Conservation (phyloP, 192 early-diverging fungal species). For the Coemansia furcata region DNA sequence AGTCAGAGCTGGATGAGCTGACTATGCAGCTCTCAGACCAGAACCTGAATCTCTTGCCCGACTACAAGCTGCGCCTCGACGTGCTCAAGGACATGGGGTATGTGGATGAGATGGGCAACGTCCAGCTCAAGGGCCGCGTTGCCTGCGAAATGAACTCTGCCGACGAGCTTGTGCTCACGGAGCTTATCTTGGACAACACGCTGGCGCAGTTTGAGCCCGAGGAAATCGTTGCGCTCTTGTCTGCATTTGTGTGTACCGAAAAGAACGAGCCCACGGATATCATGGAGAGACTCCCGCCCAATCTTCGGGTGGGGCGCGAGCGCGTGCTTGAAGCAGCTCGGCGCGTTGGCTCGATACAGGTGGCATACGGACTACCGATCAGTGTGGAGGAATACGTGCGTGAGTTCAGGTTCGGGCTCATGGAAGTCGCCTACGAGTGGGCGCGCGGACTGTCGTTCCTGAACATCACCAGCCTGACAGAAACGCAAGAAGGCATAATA, state of each 20-base stretch:
- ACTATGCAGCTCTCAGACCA: constrained; percentile 81
- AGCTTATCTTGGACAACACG: constrained; percentile 92
- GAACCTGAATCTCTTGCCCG: constrained; percentile 89
- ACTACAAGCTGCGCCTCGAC: constrained; percentile 84
- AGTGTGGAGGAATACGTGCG: constrained; percentile 47
- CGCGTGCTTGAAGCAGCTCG: constrained; percentile 67
- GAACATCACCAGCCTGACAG: constrained; percentile 87
- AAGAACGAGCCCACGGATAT: constrained; percentile 57
- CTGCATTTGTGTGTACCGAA: constrained; percentile 95
- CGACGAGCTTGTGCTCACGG: constrained; percentile 91
- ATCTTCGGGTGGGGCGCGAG: constrained; percentile 51
- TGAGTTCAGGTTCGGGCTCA: constrained; percentile 80
- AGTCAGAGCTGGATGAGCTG: constrained; percentile 71
- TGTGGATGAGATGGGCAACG: constrained; percentile 79
- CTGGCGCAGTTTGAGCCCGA: constrained; percentile 84
- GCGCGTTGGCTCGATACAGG: constrained; percentile 72
- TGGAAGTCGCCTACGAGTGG: constrained; percentile 98
- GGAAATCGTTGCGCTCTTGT: constrained; percentile 91
- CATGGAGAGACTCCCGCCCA: constrained; percentile 31
- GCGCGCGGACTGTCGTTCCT: constrained; percentile 89
- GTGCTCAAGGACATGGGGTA: constrained; percentile 81
- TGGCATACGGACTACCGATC: constrained; percentile 62
- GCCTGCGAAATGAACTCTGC: constrained; percentile 98
- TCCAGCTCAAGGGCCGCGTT: constrained; percentile 93
- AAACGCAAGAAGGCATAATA: constrained; percentile 92